These are phyloP conservation scores for Ophiocordyceps camponoti-rufipedis DNA, from an alignment of 2,329 filamentous ascomycete species.

Conservation along the genomic window DNA sequence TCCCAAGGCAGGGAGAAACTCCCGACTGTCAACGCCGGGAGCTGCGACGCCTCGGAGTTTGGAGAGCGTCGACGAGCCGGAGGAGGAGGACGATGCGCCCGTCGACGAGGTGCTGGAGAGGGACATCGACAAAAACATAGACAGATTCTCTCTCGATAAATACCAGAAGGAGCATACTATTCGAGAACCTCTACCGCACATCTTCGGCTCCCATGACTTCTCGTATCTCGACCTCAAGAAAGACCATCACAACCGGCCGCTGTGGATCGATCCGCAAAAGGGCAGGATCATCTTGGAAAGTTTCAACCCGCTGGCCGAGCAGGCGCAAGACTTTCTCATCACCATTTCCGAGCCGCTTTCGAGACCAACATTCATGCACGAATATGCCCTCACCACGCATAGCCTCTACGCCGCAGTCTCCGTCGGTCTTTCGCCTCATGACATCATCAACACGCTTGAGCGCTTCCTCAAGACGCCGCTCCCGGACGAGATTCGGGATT, in stretches of 20 bases:
- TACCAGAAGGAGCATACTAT: constrained; percentile 27
- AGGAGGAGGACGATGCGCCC: constrained; percentile 30
- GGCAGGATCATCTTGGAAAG: constrained; percentile 86
- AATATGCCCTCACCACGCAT: constrained; percentile 81
- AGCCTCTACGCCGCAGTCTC: constrained; percentile 92
- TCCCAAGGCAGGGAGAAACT: constrained; percentile 37
- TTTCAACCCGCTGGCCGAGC: constrained; percentile 71
- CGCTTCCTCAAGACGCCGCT: constrained; percentile 77
- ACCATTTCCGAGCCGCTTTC: constrained; percentile 90
- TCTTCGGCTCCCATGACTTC: constrained; percentile 47
- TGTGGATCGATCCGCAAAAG: constrained; percentile 83
- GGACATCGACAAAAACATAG: constrained; percentile 38
- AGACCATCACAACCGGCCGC: constrained; percentile 73
- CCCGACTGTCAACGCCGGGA: constrained; percentile 40
- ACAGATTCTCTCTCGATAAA: constrained; percentile 36
- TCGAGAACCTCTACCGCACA: constrained; percentile 25
- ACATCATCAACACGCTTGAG: constrained; percentile 81
- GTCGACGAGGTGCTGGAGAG: constrained; percentile 33
- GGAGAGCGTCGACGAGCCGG: constrained; percentile 31
- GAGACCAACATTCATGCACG: constrained; percentile 77
- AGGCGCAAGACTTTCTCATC: constrained; percentile 86
- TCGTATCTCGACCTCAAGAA: constrained; percentile 68
- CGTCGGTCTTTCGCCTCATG: constrained; percentile 72
- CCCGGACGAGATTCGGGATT: constrained; percentile 61
- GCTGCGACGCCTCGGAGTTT: constrained; percentile 40